phyloP scores from a whole-genome alignment of 148 eudicot genomes.

The Cornus florida region DNA sequence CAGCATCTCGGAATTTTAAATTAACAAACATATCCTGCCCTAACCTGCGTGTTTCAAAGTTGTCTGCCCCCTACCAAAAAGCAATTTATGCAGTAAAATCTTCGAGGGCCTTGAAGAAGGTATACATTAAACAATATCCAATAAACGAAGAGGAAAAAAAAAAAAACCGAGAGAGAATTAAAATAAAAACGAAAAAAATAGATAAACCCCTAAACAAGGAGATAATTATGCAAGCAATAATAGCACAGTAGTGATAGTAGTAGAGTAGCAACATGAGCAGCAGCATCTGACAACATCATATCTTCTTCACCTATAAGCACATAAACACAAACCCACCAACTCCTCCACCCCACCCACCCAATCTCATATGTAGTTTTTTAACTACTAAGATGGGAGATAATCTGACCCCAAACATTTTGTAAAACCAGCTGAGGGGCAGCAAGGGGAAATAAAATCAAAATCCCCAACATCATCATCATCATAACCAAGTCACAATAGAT shows the following conservation, averaged over 20 bases:
- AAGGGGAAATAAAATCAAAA: constrained; percentile 19
- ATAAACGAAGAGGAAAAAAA: not conserved
- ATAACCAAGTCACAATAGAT: not conserved
- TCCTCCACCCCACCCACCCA: not conserved
- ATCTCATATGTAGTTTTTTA: not conserved
- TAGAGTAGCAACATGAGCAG: not conserved
- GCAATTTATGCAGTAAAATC: not conserved
- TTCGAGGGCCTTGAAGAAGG: not conserved
- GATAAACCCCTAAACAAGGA: not conserved
- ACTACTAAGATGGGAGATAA: constrained; percentile 10
- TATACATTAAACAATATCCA: not conserved
- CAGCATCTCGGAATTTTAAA: too few species aligned
- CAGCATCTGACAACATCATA: not conserved
- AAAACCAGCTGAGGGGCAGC: constrained; percentile 4
- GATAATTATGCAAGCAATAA: not conserved
- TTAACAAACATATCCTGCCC: not conserved
- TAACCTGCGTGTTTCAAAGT: not conserved
- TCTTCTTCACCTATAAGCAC: not conserved
- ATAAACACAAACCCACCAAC: not conserved
- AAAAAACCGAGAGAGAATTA: too few species aligned
- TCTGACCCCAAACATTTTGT: constrained; percentile 19
- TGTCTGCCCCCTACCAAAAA: not conserved
- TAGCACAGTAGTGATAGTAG: not conserved
- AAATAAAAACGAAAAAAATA: too few species aligned
- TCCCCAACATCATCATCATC: not conserved